Conservation (phyloP, 2,329 filamentous ascomycete species). For the Penicillium sp. region DNA sequence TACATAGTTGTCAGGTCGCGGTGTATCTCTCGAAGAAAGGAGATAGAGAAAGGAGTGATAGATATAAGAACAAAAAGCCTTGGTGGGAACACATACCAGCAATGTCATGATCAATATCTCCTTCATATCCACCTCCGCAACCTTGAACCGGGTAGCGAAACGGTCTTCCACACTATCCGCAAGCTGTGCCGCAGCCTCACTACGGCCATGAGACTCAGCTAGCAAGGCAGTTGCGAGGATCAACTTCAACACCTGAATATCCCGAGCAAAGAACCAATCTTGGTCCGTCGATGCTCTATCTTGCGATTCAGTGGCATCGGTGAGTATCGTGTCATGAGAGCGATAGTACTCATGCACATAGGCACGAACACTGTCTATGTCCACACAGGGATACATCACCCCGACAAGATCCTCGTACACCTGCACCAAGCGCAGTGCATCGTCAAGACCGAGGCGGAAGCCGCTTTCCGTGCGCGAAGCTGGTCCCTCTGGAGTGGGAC, state of each 20-base stretch:
- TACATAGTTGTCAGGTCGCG: background rate
- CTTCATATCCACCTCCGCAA: conserved; percentile 43
- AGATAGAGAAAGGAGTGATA: background rate
- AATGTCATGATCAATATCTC: conserved; percentile 36
- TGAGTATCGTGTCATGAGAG: conserved; percentile 2
- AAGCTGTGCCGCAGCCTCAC: conserved; percentile 52
- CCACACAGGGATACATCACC: conserved; percentile 83
- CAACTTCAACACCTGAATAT: conserved; percentile 74
- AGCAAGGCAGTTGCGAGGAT: conserved; percentile 74
- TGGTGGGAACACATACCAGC: conserved; percentile 21
- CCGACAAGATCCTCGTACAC: conserved; percentile 86
- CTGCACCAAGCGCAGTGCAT: conserved; percentile 73
- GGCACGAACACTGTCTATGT: conserved; percentile 67
- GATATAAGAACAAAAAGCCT: background rate
- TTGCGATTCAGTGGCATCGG: background rate
- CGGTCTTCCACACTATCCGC: conserved; percentile 39
- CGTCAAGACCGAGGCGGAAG: conserved; percentile 70
- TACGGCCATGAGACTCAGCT: conserved; percentile 75
- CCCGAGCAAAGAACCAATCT: conserved; percentile 43
- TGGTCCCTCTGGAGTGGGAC: conserved; percentile 27
- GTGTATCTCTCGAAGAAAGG: background rate
- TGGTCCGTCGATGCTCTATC: conserved; percentile 22
- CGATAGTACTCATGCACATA: conserved; percentile 32
- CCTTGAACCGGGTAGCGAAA: conserved; percentile 35
- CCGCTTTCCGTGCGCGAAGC: conserved; percentile 61